Percentiles rank a stretch among this genome's conserved stretches.
phyloP scores from a whole-genome alignment of 176 grass and related monocot species.

The Oryza coarctata region DNA sequence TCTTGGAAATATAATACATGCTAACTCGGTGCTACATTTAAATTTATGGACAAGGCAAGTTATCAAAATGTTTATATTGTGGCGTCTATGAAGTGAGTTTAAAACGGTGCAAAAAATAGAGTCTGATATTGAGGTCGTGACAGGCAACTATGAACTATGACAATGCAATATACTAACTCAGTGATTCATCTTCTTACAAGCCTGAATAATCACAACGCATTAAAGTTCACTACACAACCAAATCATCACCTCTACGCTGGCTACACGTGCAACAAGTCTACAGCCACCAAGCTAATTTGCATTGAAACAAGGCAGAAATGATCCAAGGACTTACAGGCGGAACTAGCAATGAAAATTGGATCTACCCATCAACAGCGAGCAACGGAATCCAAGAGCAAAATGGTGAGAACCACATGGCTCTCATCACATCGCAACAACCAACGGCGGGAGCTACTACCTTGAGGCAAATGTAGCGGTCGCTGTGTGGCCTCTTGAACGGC shows the following conservation, averaged over 20 bases:
- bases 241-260: not conserved
- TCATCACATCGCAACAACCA: not conserved
- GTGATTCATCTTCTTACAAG: not conserved
- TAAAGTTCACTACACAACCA: not conserved
- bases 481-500: constrained; percentile 75
- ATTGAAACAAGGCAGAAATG: not conserved
- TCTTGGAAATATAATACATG: not conserved
- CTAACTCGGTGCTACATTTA: not conserved
- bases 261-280: not conserved
- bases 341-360: not conserved
- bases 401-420: not conserved
- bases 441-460: constrained; percentile 43
- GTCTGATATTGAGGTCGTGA: not conserved
- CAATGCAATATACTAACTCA: not conserved
- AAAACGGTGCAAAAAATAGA: not conserved
- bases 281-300: not conserved
- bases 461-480: constrained; percentile 74
- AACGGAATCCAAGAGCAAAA: not conserved
- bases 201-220: not conserved
- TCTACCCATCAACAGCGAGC: not conserved
- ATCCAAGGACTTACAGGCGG: not conserved
- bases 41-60: not conserved
- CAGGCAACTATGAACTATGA: not conserved
- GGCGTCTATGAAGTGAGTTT: not conserved
- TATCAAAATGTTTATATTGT: not conserved